Base-by-base conservation (phyloP, 202 grass and related monocot species). In the Dendrocalamus latiflorus region DNA sequence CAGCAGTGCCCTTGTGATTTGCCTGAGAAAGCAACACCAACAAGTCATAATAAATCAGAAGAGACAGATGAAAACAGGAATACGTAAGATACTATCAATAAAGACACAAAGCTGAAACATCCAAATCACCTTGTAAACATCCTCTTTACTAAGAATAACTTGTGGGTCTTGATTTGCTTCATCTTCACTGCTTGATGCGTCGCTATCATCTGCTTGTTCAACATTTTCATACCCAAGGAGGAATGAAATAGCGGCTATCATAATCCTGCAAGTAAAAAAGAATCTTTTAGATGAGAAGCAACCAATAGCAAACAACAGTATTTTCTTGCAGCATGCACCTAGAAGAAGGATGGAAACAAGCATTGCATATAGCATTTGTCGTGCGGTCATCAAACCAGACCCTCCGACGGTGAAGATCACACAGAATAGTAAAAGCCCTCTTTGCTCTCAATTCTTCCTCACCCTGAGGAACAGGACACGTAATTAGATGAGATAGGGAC, bases 301-400 rank as follows among this genome's bases (percentile, higher is more conserved):
- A 38, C 33, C 45, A 79, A 20, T 39, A 75, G 60, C 9, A 69
- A 33, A 45, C 30, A 9, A 10, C 44, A 68, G 9, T 14, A 57
- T 55, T 42, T 82, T 48, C 5, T 75, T 8, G 43, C 41, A 68
- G 45, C 47, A 83, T 60, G 47, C 85, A 98, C 93, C 87, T 91
- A 86, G 85, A 91, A 48, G 93, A 98, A 75, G 91, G 68, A 70
- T 98, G 95, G 70, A 98, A 98, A 84, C 91, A 98, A 68, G 95
- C 93, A 76, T 89, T 84, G 56, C 95, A 98, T 83, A 98, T 93
- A 78, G 81, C 91, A 91, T 95, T 98, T 77, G 93, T 79, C 70
- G 93, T 95, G 42, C 93, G 88, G 6, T 98, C 95, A 83, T 98
- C 93, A 85, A 98, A 95, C 95, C 95, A 98, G 41, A 98, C 95